These are phyloP conservation scores for Auriscalpium microsporum DNA, from an alignment of 768 basidiomycete species.

Conservation along the genomic window DNA sequence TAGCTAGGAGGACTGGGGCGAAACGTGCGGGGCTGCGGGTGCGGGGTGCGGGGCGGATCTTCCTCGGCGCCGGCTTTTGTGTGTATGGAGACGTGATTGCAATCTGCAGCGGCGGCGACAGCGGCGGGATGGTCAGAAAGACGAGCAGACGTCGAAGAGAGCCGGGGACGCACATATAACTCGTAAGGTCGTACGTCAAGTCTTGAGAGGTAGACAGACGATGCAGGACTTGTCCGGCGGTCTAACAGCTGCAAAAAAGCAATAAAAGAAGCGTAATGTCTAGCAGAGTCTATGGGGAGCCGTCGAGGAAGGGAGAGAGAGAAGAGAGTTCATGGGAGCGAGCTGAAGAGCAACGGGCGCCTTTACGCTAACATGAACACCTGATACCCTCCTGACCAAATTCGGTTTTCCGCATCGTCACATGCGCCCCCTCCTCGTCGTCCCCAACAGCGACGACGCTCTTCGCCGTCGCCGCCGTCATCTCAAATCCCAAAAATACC, in stretches of 20 bases:
- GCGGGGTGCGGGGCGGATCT: slow-evolving; percentile 8
- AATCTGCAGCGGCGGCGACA: slow-evolving; percentile 6
- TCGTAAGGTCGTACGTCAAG: slow-evolving; percentile 1
- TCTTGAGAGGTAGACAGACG: background rate
- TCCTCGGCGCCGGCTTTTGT: slow-evolving; percentile 4
- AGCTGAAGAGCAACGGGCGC: too few relatives aligned
- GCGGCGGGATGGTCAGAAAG: background rate
- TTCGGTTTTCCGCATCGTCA: background rate
- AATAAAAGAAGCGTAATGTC: background rate
- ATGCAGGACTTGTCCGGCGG: background rate
- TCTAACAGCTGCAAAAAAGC: slow-evolving; percentile 2
- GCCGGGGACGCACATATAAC: slow-evolving; percentile 9
- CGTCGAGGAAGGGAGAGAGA: background rate
- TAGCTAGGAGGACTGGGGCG: slow-evolving; percentile 11
- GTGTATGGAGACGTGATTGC: slow-evolving; percentile 6
- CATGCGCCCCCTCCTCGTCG: background rate
- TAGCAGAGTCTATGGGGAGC: background rate
- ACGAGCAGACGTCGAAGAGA: background rate
- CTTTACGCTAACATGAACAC: background rate
- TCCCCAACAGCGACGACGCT: background rate
- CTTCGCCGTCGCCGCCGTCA: background rate
- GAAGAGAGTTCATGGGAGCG: background rate
- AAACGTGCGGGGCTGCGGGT: slow-evolving; percentile 4
- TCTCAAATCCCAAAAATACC: background rate
- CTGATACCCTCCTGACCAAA: slow-evolving; percentile 1